These are phyloP conservation scores for Trichoderma virens DNA, from an alignment of 495 filamentous ascomycete genomes.

Conservation along the genomic window DNA sequence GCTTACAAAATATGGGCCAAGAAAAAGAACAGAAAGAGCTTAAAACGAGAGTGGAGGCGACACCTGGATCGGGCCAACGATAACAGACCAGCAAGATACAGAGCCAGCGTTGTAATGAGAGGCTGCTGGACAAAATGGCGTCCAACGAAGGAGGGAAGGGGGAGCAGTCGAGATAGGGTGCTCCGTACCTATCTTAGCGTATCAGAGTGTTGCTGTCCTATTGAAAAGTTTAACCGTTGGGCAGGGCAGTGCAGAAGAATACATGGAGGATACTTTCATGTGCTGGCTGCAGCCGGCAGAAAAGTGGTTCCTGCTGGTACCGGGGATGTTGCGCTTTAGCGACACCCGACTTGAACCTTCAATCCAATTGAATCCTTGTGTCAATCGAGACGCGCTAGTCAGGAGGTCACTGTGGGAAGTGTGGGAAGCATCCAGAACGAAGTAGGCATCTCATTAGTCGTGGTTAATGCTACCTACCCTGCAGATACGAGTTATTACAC, in stretches of 20 bases:
- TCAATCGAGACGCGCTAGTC: conserved; percentile 5
- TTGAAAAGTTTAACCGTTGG: conserved; percentile 4
- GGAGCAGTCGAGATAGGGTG: background rate
- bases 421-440: no score
- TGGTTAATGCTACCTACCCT: no score
- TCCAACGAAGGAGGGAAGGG: background rate
- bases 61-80: background rate
- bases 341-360: background rate
- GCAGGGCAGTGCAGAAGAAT: background rate
- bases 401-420: background rate
- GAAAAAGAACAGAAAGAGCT: background rate
- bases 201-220: background rate
- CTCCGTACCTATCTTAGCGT: conserved; percentile 4
- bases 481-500: no score
- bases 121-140: background rate
- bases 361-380: background rate
- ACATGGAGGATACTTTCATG: background rate
- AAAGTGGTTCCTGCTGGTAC: background rate
- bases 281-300: background rate
- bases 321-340: background rate
- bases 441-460: no score
- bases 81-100: background rate
- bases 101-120: conserved; percentile 6
- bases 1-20: background rate
- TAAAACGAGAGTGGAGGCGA: conserved; percentile 7